Conservation (phyloP, 2,329 filamentous ascomycete species). For the Nemania sp. region DNA sequence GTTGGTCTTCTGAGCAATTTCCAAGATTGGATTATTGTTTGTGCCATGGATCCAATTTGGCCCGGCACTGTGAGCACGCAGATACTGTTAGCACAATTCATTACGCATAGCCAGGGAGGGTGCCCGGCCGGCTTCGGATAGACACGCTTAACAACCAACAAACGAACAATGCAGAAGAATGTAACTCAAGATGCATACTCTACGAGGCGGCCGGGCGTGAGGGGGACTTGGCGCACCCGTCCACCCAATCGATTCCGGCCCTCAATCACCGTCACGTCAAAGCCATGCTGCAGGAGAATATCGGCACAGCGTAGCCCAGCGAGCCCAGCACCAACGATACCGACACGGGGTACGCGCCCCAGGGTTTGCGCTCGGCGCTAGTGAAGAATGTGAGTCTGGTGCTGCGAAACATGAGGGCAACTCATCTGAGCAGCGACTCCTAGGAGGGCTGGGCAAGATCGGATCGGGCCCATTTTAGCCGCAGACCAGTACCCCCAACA, state of each 20-base stretch:
- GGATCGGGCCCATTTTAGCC: slow-evolving; percentile 44
- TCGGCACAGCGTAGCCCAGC: slow-evolving; percentile 79
- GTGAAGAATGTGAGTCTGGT: slow-evolving; percentile 43
- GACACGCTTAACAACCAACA: not conserved
- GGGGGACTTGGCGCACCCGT: slow-evolving; percentile 65
- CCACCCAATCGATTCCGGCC: slow-evolving; percentile 76
- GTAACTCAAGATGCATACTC: slow-evolving; percentile 51
- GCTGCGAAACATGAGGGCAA: slow-evolving; percentile 40
- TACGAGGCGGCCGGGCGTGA: slow-evolving; percentile 61
- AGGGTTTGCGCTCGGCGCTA: slow-evolving; percentile 47
- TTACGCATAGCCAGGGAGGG: not conserved
- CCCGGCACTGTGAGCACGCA: slow-evolving; percentile 57
- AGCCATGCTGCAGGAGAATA: slow-evolving; percentile 72
- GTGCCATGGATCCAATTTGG: slow-evolving; percentile 88
- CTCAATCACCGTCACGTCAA: slow-evolving; percentile 76
- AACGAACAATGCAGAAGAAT: not conserved
- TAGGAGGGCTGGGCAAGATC: slow-evolving; percentile 48
- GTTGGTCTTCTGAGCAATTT: slow-evolving; percentile 71
- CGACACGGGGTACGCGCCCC: slow-evolving; percentile 64
- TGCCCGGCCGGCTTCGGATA: not conserved
- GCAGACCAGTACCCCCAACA: slow-evolving; percentile 44
- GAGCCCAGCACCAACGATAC: slow-evolving; percentile 77
- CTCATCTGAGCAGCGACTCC: slow-evolving; percentile 49
- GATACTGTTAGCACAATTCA: slow-evolving; percentile 17
- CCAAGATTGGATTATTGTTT: slow-evolving; percentile 75